These are phyloP conservation scores for Jamesozyma jinghongensis DNA, from an alignment of 805 yeast species.

Conservation along the genomic window DNA sequence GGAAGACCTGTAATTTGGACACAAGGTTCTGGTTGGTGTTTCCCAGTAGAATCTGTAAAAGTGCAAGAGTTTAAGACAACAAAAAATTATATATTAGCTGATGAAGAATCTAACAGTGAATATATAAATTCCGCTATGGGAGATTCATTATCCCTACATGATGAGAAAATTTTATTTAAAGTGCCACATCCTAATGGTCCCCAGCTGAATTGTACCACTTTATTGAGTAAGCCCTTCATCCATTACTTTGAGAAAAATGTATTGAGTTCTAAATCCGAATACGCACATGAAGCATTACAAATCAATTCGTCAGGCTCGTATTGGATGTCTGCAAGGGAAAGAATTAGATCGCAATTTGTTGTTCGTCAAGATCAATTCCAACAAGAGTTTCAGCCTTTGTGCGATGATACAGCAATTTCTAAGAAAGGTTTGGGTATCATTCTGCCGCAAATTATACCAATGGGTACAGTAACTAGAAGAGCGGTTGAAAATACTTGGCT, in stretches of 20 bases:
- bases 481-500: conserved; percentile 98
- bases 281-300: conserved; percentile 71
- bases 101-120: conserved; percentile 10
- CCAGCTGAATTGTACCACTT: conserved; percentile 55
- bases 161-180: conserved; percentile 39
- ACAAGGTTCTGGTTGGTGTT: conserved; percentile 80
- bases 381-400: conserved; percentile 15
- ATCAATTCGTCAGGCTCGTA: conserved; percentile 75
- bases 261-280: conserved; percentile 57
- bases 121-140: conserved; percentile 5
- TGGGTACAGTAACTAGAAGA: conserved; percentile 95
- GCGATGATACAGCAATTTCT: neutral
- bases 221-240: conserved; percentile 70
- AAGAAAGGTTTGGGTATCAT: conserved; percentile 52
- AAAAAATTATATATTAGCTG: conserved; percentile 31
- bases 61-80: conserved; percentile 22
- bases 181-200: conserved; percentile 89
- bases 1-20: conserved; percentile 76
- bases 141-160: neutral
- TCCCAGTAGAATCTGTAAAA: conserved; percentile 41
- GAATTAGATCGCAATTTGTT: conserved; percentile 80
- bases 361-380: conserved; percentile 41
- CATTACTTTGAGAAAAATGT: conserved; percentile 64
- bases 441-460: conserved; percentile 72
- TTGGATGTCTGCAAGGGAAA: conserved; percentile 85